Evolutionary conservation across 208 protist species (phyloP), one percentile per base, ranked within the genome.

Genomic region (Leishmania mexicana): DNA sequence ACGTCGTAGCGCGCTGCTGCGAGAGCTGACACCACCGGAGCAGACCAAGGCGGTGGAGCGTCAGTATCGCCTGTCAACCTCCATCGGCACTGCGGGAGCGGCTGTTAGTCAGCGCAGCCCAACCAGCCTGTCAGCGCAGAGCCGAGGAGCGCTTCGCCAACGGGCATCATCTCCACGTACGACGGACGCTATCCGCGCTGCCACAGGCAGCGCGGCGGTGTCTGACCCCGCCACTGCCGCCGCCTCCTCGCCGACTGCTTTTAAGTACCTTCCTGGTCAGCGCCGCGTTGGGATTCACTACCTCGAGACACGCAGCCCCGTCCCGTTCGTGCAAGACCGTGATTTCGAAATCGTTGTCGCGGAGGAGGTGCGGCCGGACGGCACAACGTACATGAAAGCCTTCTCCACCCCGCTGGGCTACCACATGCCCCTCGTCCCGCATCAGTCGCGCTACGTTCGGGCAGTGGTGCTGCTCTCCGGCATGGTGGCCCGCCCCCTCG

Each of bases 291-390:
- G 83, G 31, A 78, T 97, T 45, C 89, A 95, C 68, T 94, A 97
- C 85, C 84, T 97, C 47, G 92, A 86, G 38, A 83, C 92, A 49
- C 85, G 79, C 72, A 91, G 88, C 4, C 90, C 92, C 0, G 86
- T 97, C 3, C 88, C 86, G 10, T 82, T 94, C 45, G 86, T 95
- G 40, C 90, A 92, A 80, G 86, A 89, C 67, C 87, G 94, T 64
- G 94, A 97, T 73, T 93, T 97, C 64, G 94, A 97, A 78, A 80
- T 97, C 31, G 88, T 95, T 8, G 88, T 95, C 11, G 79, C 87
- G 49, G 90, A 95, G 88, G 88, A 89, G 77, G 86, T 93, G 67
- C 75, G 49, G 40, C 45, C 58, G 8, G 88, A 95, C 77, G 92
- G 89, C 42, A 93, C 84, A 19, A 89, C 90, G 51, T 88, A 83